A percentile compares a stretch with the other conserved stretches of the same genome.
phyloP scores from a whole-genome alignment of 805 yeast genomes.

The Zygosaccharomyces lentus region DNA sequence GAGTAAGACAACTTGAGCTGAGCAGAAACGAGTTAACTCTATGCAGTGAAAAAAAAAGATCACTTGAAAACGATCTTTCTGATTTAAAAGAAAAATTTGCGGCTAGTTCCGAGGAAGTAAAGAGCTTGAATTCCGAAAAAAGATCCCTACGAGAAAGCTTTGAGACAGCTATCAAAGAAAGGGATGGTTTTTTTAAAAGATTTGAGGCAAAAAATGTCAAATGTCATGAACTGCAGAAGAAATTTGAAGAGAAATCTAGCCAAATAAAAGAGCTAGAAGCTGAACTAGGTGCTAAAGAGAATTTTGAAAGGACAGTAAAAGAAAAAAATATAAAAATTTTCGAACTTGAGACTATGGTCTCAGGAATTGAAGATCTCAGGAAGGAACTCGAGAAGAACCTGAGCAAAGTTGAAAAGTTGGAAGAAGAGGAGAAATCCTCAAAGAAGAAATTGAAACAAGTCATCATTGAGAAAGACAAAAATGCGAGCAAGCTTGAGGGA shows the following conservation, averaged over 20 bases:
- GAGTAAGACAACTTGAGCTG: neutral
- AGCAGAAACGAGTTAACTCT: neutral
- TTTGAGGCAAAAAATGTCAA: neutral
- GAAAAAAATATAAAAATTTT: constrained; percentile 1
- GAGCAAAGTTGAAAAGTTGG: constrained; percentile 1
- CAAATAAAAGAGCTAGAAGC: neutral
- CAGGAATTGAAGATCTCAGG: neutral
- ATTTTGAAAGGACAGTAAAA: neutral
- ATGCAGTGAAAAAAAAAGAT: neutral
- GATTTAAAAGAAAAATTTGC: constrained; percentile 8
- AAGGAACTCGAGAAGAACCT: neutral
- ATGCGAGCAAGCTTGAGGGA: neutral
- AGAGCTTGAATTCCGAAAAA: neutral
- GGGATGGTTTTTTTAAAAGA: constrained; percentile 2
- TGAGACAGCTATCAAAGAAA: constrained; percentile 2
- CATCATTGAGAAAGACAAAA: neutral
- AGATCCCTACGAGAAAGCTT: neutral
- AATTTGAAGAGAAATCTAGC: neutral
- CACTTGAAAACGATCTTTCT: neutral
- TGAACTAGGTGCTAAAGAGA: neutral
- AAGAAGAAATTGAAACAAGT: neutral
- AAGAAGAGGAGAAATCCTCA: constrained; percentile 5
- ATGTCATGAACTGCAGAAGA: constrained; percentile 1
- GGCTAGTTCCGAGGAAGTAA: constrained; percentile 2
- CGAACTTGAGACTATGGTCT: neutral